Evolutionary conservation across 1,284 basidiomycete species (phyloP).

Genomic region (Ceratobasidium sp.): DNA sequence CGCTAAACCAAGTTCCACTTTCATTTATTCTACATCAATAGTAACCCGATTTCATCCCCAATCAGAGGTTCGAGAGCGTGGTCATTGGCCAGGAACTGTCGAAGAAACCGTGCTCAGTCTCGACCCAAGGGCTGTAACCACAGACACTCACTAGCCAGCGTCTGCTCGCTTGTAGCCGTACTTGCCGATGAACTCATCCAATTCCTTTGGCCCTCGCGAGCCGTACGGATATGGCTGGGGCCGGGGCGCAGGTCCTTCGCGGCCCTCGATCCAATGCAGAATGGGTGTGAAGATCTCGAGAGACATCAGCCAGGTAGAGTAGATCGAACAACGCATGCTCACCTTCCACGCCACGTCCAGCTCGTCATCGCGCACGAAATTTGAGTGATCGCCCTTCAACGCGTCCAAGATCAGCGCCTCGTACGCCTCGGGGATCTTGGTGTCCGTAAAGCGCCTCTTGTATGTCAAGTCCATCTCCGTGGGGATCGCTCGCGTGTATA

Average conservation of each 20-base stretch:
- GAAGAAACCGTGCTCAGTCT: conserved; percentile 5
- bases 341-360: conserved; percentile 96
- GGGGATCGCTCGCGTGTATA: conserved; percentile 88
- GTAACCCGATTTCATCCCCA: conserved; percentile 11
- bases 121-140: conserved; percentile 11
- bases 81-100: conserved; percentile 56
- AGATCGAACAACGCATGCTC: conserved; percentile 47
- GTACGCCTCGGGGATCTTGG: conserved; percentile 93
- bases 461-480: conserved; percentile 98
- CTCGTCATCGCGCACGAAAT: conserved; percentile 96
- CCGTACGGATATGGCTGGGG: conserved; percentile 89
- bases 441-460: conserved; percentile 89
- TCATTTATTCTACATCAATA: conserved; percentile 30
- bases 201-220: conserved; percentile 87
- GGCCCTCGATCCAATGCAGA: conserved; percentile 91
- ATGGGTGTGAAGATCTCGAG: conserved; percentile 91
- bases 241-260: conserved; percentile 67
- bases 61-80: conserved; percentile 52
- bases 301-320: not conserved
- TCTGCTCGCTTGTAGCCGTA: conserved; percentile 81
- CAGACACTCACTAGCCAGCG: conserved; percentile 75
- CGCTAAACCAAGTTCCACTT: not conserved
- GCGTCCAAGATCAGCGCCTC: conserved; percentile 92
- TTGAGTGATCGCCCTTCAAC: conserved; percentile 87
- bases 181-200: conserved; percentile 78